Conservation (phyloP, 2,329 filamentous ascomycete species). For the Xylariaceae sp. region DNA sequence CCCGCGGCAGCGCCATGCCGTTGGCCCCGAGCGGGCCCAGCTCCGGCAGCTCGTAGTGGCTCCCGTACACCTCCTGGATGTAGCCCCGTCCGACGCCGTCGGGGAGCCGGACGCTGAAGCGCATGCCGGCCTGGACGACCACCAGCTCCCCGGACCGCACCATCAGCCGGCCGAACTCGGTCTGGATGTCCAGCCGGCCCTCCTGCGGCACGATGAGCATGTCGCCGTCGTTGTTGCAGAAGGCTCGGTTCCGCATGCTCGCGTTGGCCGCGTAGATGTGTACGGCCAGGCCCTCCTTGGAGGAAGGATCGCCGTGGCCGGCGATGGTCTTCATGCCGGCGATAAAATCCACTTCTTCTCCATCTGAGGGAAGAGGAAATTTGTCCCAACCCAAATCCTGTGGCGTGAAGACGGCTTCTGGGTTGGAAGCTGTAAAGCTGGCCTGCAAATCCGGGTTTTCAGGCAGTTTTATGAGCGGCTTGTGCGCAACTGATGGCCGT, state of each 20-base stretch:
- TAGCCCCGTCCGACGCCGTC: constrained; percentile 57
- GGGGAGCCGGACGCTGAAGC: constrained; percentile 49
- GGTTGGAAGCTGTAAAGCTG: constrained; percentile 39
- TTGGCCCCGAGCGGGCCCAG: constrained; percentile 60
- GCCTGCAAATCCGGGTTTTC: constrained; percentile 29
- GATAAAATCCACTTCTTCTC: constrained; percentile 16
- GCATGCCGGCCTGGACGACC: constrained; percentile 58
- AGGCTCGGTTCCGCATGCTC: constrained; percentile 39
- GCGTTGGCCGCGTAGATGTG: constrained; percentile 35
- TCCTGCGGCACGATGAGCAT: constrained; percentile 55
- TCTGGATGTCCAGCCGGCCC: constrained; percentile 56
- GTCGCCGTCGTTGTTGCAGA: constrained; percentile 56
- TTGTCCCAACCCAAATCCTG: constrained; percentile 43
- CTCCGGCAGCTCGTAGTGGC: constrained; percentile 58
- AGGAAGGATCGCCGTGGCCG: constrained; percentile 41
- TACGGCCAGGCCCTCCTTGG: constrained; percentile 40
- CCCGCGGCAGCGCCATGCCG: constrained; percentile 55
- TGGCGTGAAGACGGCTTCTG: constrained; percentile 35
- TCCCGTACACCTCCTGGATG: constrained; percentile 59
- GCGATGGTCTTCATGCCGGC: constrained; percentile 41
- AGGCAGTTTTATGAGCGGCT: constrained; percentile 15
- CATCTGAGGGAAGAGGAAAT: constrained; percentile 21
- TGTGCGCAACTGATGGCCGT: constrained; percentile 23
- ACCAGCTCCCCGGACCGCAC: constrained; percentile 62
- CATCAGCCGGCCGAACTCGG: constrained; percentile 53